Evolutionary conservation across 805 yeast species (phyloP).

Genomic region (Alloascoidea hylecoeti): DNA sequence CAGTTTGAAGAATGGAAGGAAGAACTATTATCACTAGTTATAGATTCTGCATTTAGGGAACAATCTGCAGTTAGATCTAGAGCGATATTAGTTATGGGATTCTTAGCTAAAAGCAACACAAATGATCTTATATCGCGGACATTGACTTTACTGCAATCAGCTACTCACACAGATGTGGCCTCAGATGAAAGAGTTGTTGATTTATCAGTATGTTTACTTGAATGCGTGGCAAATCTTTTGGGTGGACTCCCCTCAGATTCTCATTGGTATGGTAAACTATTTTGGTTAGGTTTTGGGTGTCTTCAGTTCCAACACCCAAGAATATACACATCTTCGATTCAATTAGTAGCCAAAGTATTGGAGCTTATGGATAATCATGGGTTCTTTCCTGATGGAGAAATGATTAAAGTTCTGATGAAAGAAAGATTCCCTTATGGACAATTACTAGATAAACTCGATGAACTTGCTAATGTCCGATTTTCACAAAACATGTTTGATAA

Average conservation of each 20-base stretch:
- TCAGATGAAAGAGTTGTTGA: constrained; percentile 22
- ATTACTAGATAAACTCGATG: constrained; percentile 4
- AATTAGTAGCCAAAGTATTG: neutral
- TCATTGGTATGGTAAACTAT: constrained; percentile 28
- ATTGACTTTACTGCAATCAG: constrained; percentile 7
- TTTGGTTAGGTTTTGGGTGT: constrained; percentile 26
- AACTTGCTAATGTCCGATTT: constrained; percentile 7
- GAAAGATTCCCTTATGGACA: neutral
- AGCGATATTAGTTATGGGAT: constrained; percentile 52
- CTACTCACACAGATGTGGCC: constrained; percentile 16
- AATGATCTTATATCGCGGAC: constrained; percentile 36
- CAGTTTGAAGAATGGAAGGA: constrained; percentile 42
- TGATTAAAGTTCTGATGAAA: neutral
- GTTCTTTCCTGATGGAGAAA: neutral
- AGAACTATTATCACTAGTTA: constrained; percentile 50
- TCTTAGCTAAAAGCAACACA: constrained; percentile 47
- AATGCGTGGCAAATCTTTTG: constrained; percentile 32
- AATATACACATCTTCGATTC: neutral
- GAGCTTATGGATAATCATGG: neutral
- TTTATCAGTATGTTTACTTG: constrained; percentile 22
- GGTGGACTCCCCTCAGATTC: constrained; percentile 33
- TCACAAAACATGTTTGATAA: constrained; percentile 10
- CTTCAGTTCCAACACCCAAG: neutral
- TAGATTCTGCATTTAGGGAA: constrained; percentile 37
- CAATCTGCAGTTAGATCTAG: constrained; percentile 25